phyloP scores from a whole-genome alignment of 345 rosid species.

The Cardamine resedifolia region DNA sequence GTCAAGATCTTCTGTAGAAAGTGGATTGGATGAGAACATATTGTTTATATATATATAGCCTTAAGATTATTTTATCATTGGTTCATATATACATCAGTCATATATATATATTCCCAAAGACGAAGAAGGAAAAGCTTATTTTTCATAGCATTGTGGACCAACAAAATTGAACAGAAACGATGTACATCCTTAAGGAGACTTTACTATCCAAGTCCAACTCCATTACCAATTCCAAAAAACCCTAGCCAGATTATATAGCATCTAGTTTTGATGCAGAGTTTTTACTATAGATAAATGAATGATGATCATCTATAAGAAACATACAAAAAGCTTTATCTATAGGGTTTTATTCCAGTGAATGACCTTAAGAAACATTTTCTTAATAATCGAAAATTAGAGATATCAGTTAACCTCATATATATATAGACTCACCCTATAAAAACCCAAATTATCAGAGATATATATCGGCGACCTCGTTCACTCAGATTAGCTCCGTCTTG shows the following conservation, averaged over 20 bases:
- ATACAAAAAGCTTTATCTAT: not conserved
- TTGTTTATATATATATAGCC: slow-evolving; percentile 23
- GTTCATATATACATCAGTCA: slow-evolving; percentile 1
- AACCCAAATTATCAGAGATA: not conserved
- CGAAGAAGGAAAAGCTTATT: not conserved
- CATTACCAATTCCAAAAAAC: not conserved
- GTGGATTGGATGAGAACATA: slow-evolving; percentile 36
- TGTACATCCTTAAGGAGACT: not conserved
- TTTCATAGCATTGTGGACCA: slow-evolving; percentile 7
- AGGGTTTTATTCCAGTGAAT: not conserved
- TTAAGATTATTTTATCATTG: slow-evolving; percentile 1
- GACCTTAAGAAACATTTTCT: not conserved
- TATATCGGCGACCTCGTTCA: not conserved
- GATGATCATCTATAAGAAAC: not conserved
- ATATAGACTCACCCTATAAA: not conserved
- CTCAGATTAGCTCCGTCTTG: not conserved
- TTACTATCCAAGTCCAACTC: not conserved
- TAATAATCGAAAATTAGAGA: not conserved
- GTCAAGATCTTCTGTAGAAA: slow-evolving; percentile 17
- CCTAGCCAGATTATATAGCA: not conserved
- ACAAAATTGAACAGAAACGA: not conserved
- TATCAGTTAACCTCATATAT: not conserved
- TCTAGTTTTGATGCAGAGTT: not conserved
- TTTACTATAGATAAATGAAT: slow-evolving; percentile 2
- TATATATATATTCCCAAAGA: not conserved